Conservation (phyloP, 2,329 filamentous ascomycete genomes). For the Talaromyces albobiverticillius region DNA sequence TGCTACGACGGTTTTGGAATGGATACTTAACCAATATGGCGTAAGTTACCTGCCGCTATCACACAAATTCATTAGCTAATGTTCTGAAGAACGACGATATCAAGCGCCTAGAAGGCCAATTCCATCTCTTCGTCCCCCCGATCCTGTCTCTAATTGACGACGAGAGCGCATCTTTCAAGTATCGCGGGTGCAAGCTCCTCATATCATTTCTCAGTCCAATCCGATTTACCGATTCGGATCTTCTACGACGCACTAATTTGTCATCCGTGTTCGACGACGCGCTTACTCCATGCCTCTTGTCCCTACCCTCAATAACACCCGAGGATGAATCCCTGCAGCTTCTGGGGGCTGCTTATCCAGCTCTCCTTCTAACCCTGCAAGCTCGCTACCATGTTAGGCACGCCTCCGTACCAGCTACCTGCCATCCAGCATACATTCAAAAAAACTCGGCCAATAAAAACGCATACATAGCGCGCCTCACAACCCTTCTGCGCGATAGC, state of each 20-base stretch:
- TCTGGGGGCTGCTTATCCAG: constrained; percentile 63
- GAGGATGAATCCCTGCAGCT: constrained; percentile 66
- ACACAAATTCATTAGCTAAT: constrained; percentile 10
- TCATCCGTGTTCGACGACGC: constrained; percentile 46
- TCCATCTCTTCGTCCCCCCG: constrained; percentile 43
- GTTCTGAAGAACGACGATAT: too few relatives aligned
- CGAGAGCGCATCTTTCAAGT: constrained; percentile 34
- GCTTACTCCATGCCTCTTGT: constrained; percentile 64
- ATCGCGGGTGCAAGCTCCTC: constrained; percentile 37
- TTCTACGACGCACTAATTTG: constrained; percentile 42
- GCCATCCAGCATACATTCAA: constrained; percentile 7
- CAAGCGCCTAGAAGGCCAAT: constrained; percentile 38
- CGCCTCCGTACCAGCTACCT: neutral
- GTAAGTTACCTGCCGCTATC: constrained; percentile 23
- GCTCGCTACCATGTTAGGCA: constrained; percentile 38
- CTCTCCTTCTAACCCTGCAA: constrained; percentile 58
- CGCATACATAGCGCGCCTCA: constrained; percentile 23
- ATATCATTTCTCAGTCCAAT: constrained; percentile 33
- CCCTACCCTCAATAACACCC: constrained; percentile 73
- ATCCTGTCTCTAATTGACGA: constrained; percentile 46
- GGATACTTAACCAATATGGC: constrained; percentile 35
- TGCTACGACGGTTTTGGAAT: constrained; percentile 32
- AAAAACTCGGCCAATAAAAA: constrained; percentile 22
- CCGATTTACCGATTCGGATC: constrained; percentile 33
- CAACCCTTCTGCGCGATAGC: constrained; percentile 31